These are phyloP conservation scores for Quercus wislizeni DNA, from an alignment of 306 rosid genomes.

Conservation along the genomic window DNA sequence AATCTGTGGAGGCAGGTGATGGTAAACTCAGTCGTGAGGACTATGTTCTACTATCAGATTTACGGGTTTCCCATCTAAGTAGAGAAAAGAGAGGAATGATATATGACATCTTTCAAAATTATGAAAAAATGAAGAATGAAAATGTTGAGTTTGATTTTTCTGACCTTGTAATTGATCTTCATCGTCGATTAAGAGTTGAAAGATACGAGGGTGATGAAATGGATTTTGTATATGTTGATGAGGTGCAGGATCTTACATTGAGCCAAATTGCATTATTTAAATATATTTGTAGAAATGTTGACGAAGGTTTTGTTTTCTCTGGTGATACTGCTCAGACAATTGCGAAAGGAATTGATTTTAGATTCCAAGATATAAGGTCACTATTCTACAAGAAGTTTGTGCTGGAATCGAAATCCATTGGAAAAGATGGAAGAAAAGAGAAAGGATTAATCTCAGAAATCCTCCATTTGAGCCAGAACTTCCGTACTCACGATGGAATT, in stretches of 20 bases:
- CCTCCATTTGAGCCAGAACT: slow-evolving; percentile 55
- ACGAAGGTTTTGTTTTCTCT: slow-evolving; percentile 80
- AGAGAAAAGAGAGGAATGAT: slow-evolving; percentile 43
- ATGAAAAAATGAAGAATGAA: slow-evolving; percentile 62
- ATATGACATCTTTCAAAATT: slow-evolving; percentile 53
- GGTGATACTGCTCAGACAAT: slow-evolving; percentile 88
- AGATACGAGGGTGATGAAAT: slow-evolving; percentile 50
- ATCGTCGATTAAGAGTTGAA: slow-evolving; percentile 40
- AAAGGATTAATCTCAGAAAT: slow-evolving; percentile 50
- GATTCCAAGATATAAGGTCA: slow-evolving; percentile 63
- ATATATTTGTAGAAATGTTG: slow-evolving; percentile 61
- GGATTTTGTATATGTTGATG: slow-evolving; percentile 70
- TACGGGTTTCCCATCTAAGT: slow-evolving; percentile 45
- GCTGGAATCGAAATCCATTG: slow-evolving; percentile 26
- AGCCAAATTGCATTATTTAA: slow-evolving; percentile 72
- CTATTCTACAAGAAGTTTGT: slow-evolving; percentile 65
- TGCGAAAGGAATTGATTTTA: slow-evolving; percentile 79
- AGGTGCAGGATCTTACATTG: slow-evolving; percentile 84
- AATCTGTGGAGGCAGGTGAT: slow-evolving; percentile 30
- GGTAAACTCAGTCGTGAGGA: slow-evolving; percentile 50
- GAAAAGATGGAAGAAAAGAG: slow-evolving; percentile 26
- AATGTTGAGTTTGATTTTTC: slow-evolving; percentile 72
- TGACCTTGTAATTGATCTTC: slow-evolving; percentile 69
- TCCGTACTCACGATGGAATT: slow-evolving; percentile 75
- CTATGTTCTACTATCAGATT: slow-evolving; percentile 42